Base-by-base conservation (phyloP, 768 basidiomycete genomes). In the Suillus lakei region DNA sequence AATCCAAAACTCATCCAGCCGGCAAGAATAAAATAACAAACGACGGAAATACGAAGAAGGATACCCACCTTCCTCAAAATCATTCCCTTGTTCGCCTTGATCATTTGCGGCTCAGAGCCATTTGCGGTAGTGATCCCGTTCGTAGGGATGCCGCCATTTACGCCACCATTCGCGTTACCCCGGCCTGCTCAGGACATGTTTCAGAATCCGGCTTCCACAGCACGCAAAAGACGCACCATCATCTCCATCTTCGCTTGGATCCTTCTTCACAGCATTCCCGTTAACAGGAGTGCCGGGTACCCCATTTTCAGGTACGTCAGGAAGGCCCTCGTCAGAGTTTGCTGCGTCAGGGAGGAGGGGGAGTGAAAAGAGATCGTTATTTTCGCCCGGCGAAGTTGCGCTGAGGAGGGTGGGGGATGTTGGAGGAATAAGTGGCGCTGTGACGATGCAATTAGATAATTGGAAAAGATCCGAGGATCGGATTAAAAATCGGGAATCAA, bases 11-110 rank as follows among this genome's bases (percentile, higher is more conserved):
- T 16, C 50, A 3, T 51, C 2, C 55, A 84, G 80, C 83, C 69
- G 36, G 91, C 90, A 71, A 91, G 90, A 39, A 26, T 10, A 43
- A 15, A n/a, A 30, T 21, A 46, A 38, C 12, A 38, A 21, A 9
- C 18, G 21, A 44, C 43, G 21, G 8, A 44, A 7, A n/a, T 46
- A 13, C 16, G 9, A 23, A 16, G 5, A 26, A 13, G 41, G 6
- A 54, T 60, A 59, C 13, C 10, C 63, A 88, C 90, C 84, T 93
- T 97, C 69, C 92, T 77, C 53, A 97, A 78, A 50, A 97, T 95
- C 89, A 96, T 93, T 39, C 95, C 95, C 83, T 97, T 97, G 80
- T 97, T 96, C 32, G 95, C 95, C 74, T 96, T 96, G 61, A 93
- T 90, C 36, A 84, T 82, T 23, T 76, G 77, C 23, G 79, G 80